Base-by-base conservation (phyloP, 2,329 filamentous ascomycete species). In the Penicillium sp. region DNA sequence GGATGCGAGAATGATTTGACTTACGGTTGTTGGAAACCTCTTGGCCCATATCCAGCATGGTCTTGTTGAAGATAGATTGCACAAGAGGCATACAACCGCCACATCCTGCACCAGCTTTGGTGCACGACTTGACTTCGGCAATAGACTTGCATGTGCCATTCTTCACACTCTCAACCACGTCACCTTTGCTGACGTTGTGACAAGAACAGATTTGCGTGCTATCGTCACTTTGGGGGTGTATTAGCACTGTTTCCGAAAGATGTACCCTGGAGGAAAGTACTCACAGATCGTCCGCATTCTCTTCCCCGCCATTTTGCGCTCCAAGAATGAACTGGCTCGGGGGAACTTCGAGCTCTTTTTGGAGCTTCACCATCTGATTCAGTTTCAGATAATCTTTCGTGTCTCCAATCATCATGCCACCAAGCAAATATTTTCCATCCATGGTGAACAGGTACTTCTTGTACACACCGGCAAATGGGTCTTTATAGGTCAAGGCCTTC, bases 401-500 rank as follows among this genome's bases (percentile, higher is more conserved):
- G 67, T 96, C 92, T 38, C 92, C 92, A 57, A 96, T 94, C 91
- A 96, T 96, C 91, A 96, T 96, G 4, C 92, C 92, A n/a, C 92
- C 92, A 0, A 96, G 83, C 1, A 96, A 79, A 66, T 93, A 93
- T 71, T 95, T 95, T 24, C 92, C 92, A 68, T 96, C 92, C 67
- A 87, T 79, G 0, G 92, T 95, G 67, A 96, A 96, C 10, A 96
- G 77, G 71, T 94, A 96, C 69, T 96, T 96, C 73, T 96, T 96
- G 78, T 96, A 96, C 1, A 96, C 85, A 45, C 91, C 87, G 52
- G 86, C 83, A 69, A 96, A 96, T 0, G 92, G 92, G 67, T 96
- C 92, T 58, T 88, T 91, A 77, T 96, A 96, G 0, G 89, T 93
- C 40, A 96, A 77, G 0, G 91, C 87, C 74, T 95, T 95, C 64